Evolutionary conservation across 2,329 filamentous ascomycete species (phyloP), one percentile per base, ranked within the genome.

Genomic region (Diplocarpon rosae): DNA sequence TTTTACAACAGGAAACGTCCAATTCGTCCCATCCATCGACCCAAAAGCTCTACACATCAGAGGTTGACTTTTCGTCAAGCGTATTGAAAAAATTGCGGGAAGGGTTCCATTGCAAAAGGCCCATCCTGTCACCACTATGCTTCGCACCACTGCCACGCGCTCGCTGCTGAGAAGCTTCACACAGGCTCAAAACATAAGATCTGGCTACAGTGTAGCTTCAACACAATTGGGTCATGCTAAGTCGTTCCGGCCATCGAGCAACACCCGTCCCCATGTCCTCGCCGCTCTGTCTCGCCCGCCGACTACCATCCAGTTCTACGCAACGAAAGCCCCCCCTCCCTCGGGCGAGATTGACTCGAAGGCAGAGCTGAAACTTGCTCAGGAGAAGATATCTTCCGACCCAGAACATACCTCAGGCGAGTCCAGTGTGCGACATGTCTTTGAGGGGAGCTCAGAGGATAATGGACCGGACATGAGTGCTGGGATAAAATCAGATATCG

Each of bases 401-500:
- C 83, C 83, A 0, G 73, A 75, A 32, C 61, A 66, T 6, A 82
- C 88, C 0, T 75, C 78, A 0, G 63, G 64, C 16, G 69, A 69
- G 34, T 88, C 82, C 1, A 68, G 66, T 10, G 65, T 70, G 13
- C 70, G 75, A 44, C 67, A 70, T 51, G 63, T 75, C 38, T 63
- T 73, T 32, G 68, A 76, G 59, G 53, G 62, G 37, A 46, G 53
- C 54, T 59, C 40, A 46, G 37, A 47, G 8, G 45, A 49, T 10
- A 36, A 64, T 10, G 28, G 68, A 24, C 73, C 76, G 38, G 69
- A 73, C 51, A 69, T 75, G 66, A 65, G 72, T 59, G 69, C 65
- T 38, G 70, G 69, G 38, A 66, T 78, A 48, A 70, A 66, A 54
- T 58, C 65, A 41, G 74, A 78, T 57, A 59, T 85, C 77, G 66